Percentiles rank a stretch among this genome's conserved stretches.
Conservation (phyloP, 768 basidiomycete genomes). For the Psilocybe cubensis region DNA sequence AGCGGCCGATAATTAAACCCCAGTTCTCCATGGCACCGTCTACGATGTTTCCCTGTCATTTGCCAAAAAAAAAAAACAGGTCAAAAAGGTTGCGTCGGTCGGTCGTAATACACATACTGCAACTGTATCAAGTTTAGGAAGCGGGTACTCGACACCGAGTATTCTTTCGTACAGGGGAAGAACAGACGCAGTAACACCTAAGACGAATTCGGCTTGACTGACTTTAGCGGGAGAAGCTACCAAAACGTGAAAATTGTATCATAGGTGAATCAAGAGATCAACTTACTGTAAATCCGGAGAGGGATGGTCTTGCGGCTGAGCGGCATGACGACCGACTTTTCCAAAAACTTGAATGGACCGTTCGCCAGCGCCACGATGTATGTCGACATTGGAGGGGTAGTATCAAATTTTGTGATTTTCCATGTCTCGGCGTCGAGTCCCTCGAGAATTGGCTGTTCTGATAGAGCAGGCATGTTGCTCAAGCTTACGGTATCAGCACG, state of each 20-base stretch:
- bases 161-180: constrained; percentile 89
- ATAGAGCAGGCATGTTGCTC: constrained; percentile 83
- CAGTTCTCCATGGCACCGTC: constrained; percentile 94
- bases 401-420: constrained; percentile 84
- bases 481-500: constrained; percentile 74
- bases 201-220: constrained; percentile 81
- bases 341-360: constrained; percentile 74
- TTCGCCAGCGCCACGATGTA: constrained; percentile 91
- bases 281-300: constrained; percentile 79
- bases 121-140: constrained; percentile 94
- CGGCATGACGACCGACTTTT: constrained; percentile 77
- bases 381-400: constrained; percentile 85
- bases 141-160: constrained; percentile 90
- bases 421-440: constrained; percentile 48
- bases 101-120: constrained; percentile 51
- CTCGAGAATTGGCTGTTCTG: constrained; percentile 53
- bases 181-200: constrained; percentile 83
- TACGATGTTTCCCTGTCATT: constrained; percentile 81
- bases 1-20: constrained; percentile 91
- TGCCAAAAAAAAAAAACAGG: too few species aligned
- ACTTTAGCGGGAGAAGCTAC: constrained; percentile 82
- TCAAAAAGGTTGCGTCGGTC: too few species aligned
- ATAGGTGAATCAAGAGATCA: neutral
- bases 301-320: constrained; percentile 81
- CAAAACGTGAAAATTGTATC: constrained; percentile 1